Base-by-base conservation (phyloP, 164 flowering plant genomes). In the Vitis cinerea region DNA sequence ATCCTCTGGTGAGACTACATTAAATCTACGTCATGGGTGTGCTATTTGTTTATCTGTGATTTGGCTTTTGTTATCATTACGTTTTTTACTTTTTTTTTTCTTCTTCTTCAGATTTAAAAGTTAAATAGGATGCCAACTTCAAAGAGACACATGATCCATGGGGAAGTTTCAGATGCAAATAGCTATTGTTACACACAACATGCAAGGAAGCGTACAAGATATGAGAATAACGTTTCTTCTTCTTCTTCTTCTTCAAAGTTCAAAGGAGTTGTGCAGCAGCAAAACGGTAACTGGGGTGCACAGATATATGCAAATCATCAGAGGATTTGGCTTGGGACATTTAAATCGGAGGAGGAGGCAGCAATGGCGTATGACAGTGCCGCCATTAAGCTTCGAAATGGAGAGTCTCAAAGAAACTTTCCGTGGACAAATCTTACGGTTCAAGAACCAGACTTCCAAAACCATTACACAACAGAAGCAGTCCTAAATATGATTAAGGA, bases 361-460 rank as follows among this genome's bases (percentile, higher is more conserved):
- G 92, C 90, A 1, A 81, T 72, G 84, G 92, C 92, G 1, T 86
- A 88, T 44, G 92, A 88, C 47, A 85, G 83, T 27, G 90, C 90
- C 0, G 77, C 88, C 0, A 79, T 85, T 37, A 84, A 72, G 67
- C 81, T 86, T 11, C 79, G 87, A 0, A 75, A 70, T 3, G 77
- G 79, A 0, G 87, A 86, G 10, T 56, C 77, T 2, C 82, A 81
- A 12, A 66, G 86, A 11, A 88, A 88, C 63, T 77, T 85, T 53
- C 84, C 83, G 1, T 83, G 78, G 86, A 78, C 74, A 0, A 66
- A 58, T 8, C 8, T 14, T 12, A 82, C 70, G 10, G 8, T 59
- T 9, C 76, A 72, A 12, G 92, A 87, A 61, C 84, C 79, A 2
- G 50, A 65, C 6, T 85, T 85, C 61, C 89, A 84, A 54, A 64